These are phyloP conservation scores for Karstenula rhodostoma DNA, from an alignment of 2,329 filamentous ascomycete genomes.

Conservation along the genomic window DNA sequence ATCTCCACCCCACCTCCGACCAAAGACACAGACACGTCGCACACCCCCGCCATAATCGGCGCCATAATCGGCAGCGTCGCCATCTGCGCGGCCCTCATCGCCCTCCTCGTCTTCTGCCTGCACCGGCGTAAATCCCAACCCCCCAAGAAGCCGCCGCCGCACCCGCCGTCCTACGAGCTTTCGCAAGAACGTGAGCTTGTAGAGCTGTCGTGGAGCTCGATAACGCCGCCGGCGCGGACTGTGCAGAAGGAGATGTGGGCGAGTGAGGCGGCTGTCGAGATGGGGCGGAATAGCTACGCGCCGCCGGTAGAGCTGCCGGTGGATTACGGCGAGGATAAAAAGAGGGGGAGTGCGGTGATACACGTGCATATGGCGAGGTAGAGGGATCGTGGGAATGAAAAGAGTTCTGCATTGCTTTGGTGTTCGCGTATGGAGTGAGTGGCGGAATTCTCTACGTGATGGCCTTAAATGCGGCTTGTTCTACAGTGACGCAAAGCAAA, in stretches of 20 bases:
- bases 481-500: too few species aligned
- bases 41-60: constrained; percentile 28
- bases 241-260: constrained; percentile 26
- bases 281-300: constrained; percentile 32
- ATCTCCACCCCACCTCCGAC: constrained; percentile 1
- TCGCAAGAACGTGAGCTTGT: constrained; percentile 22
- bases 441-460: too few species aligned
- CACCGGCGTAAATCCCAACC: constrained; percentile 9
- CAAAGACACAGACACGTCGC: neutral
- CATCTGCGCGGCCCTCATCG: constrained; percentile 21
- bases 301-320: constrained; percentile 22
- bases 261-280: constrained; percentile 28
- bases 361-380: constrained; percentile 11
- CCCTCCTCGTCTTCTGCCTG: constrained; percentile 21
- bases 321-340: constrained; percentile 12
- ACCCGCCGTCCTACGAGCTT: constrained; percentile 25
- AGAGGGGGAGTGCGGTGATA: constrained; percentile 7
- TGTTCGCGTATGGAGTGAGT: too few species aligned
- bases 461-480: too few species aligned
- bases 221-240: constrained; percentile 17
- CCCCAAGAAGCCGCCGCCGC: constrained; percentile 3
- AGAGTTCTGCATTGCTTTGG: too few species aligned
- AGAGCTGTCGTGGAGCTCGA: constrained; percentile 20
- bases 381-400: neutral
- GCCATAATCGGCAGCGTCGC: constrained; percentile 26